Base-by-base conservation (phyloP, 352 stramenopile species). In the Globisporangium spinosum region DNA sequence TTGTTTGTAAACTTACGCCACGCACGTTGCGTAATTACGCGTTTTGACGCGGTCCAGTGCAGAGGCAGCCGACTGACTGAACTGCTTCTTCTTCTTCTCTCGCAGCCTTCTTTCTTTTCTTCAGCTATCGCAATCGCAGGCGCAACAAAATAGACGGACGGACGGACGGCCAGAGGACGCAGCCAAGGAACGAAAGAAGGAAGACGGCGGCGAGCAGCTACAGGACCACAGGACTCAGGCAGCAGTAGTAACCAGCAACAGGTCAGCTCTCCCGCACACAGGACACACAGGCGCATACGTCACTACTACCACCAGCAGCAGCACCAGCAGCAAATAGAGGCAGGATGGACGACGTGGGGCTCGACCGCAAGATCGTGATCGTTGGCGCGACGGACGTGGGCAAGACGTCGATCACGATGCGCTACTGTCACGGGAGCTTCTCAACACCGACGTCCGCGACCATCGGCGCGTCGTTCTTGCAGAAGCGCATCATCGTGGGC, bases 311-410 rank as follows among this genome's bases (percentile, higher is more conserved):
- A 58, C n/a, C n/a, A n/a, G n/a, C n/a, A 32, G 29, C 29, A 32
- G 29, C 29, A 32, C 0, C 4, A 32, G 29, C 12, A 20, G 17
- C 25, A 13, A 15, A 34, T 6, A 38, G 13, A 53, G 55, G 0
- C 22, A 51, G 13, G 22, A 95, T 95, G 87, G 87, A 95, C 59
- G 87, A 95, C 73, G 82, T 91, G 40, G 87, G 86, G 40, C 80
- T 96, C 29, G 89, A 96, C 79, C 84, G 87, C 65, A 96, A 96
- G 72, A 75, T 94, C 67, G 89, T 96, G 69, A 95, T 96, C 75
- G 83, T 96, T n/a, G 89, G 89, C 45, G 82, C 86, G 64, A 95
- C 89, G 58, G 89, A 96, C 71, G 89, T 94, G 43, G 89, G 89
- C 70, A 96, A 96, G 76, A 96, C 89, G 34, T 95, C 85, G 32